Percentiles rank a stretch among this genome's conserved stretches.
Evolutionary conservation across 495 filamentous ascomycete genomes (phyloP).

Genomic region (Neurospora sp.): DNA sequence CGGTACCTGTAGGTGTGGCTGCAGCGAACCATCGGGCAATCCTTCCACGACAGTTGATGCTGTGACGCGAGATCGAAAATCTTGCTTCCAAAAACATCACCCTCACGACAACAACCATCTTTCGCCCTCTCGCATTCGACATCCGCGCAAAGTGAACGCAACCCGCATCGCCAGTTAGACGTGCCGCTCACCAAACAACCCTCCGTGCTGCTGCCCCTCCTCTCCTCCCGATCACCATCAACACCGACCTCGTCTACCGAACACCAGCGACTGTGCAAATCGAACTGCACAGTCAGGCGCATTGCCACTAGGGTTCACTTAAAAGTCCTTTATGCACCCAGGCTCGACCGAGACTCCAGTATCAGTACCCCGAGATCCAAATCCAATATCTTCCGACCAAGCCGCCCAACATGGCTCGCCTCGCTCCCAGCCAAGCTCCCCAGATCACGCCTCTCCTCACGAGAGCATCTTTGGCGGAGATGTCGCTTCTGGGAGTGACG

Average conservation of each 20-base stretch:
- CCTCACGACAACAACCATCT: not conserved
- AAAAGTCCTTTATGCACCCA: constrained; percentile 78
- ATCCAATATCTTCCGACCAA: constrained; percentile 4
- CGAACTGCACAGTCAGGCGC: constrained; percentile 55
- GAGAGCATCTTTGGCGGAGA: constrained; percentile 12
- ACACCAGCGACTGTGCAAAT: constrained; percentile 25
- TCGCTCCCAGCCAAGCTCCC: constrained; percentile 38
- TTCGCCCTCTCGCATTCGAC: not conserved
- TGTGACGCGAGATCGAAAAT: not conserved
- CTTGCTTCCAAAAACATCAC: constrained; percentile 7
- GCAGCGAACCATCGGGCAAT: not conserved
- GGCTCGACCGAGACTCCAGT: constrained; percentile 53
- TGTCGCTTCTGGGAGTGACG: constrained; percentile 8
- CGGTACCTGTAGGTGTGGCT: not conserved
- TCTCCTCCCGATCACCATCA: not conserved
- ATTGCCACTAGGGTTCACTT: constrained; percentile 22
- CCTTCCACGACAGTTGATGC: not conserved
- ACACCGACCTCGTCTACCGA: not conserved
- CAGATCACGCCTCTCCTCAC: constrained; percentile 18
- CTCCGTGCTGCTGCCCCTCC: not conserved
- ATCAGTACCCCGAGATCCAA: not conserved
- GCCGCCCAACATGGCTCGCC: constrained; percentile 67
- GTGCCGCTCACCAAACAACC: not conserved
- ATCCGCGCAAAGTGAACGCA: not conserved
- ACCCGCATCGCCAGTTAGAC: not conserved